Conservation (phyloP, 805 yeast genomes). For the Saccharomycopsis schoenii region DNA sequence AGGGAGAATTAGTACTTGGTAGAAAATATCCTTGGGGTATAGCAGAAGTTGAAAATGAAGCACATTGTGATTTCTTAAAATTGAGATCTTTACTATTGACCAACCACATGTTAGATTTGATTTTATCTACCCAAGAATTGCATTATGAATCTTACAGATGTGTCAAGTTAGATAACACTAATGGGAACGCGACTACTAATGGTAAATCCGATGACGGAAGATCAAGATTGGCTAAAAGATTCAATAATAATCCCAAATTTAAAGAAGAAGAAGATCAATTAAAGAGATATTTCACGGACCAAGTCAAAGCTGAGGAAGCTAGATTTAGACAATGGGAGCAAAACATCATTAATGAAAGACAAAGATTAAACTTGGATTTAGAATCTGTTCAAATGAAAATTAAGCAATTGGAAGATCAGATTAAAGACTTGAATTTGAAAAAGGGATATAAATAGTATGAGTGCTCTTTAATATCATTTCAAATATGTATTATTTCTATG, state of each 20-base stretch:
- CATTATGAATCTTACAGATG: constrained; percentile 78
- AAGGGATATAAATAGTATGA: constrained; percentile 30
- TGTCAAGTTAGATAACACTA: constrained; percentile 43
- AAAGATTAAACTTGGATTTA: constrained; percentile 85
- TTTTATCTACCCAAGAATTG: constrained; percentile 67
- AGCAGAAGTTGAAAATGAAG: constrained; percentile 79
- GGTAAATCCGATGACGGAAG: constrained; percentile 34
- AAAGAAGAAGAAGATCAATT: constrained; percentile 93
- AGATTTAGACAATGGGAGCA: constrained; percentile 98
- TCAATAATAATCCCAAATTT: constrained; percentile 79
- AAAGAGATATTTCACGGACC: constrained; percentile 92
- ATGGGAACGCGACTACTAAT: constrained; percentile 21
- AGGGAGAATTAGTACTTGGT: constrained; percentile 62
- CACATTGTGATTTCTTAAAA: constrained; percentile 77
- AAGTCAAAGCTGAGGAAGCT: constrained; percentile 92
- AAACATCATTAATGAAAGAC: constrained; percentile 89
- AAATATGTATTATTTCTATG: not conserved
- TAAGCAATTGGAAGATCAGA: constrained; percentile 66
- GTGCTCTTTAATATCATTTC: not conserved
- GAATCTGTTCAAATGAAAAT: constrained; percentile 78
- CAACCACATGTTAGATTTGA: constrained; percentile 74
- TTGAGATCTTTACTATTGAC: constrained; percentile 70
- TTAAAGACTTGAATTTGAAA: constrained; percentile 48
- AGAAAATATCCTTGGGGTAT: constrained; percentile 88
- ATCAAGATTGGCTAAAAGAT: constrained; percentile 23